Evolutionary conservation across 768 basidiomycete species (phyloP).

Genomic region (Filobasidium wieringae): DNA sequence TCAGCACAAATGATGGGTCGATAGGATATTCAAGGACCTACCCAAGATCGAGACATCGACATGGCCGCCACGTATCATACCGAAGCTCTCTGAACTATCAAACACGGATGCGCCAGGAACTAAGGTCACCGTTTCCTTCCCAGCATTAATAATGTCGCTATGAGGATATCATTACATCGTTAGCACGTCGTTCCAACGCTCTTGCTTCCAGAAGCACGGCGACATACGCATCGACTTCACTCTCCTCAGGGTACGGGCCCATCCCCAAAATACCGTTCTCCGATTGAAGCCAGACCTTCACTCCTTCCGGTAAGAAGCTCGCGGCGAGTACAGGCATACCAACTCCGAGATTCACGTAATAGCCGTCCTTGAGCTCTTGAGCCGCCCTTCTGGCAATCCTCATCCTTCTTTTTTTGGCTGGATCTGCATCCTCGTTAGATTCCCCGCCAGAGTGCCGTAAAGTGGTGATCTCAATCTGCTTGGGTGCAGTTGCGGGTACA

Average conservation of each 20-base stretch:
- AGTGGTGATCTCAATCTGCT: conserved; percentile 34
- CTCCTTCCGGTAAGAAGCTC: conserved; percentile 35
- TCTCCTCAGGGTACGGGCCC: conserved; percentile 41
- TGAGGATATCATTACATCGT: neutral
- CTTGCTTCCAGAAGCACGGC: neutral
- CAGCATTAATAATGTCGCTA: conserved; percentile 37
- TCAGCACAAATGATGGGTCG: too few relatives aligned
- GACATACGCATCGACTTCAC: conserved; percentile 38
- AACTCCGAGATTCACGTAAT: conserved; percentile 41
- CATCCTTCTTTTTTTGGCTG: conserved; percentile 18
- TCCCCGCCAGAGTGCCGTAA: conserved; percentile 18
- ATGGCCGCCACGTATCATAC: conserved; percentile 96
- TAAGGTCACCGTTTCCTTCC: conserved; percentile 53
- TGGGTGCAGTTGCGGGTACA: conserved; percentile 29
- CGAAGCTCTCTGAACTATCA: conserved; percentile 87
- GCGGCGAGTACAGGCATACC: conserved; percentile 42
- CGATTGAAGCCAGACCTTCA: conserved; percentile 40
- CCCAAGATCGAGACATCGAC: conserved; percentile 88
- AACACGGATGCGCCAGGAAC: conserved; percentile 85
- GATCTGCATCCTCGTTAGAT: neutral
- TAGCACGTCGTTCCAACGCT: neutral
- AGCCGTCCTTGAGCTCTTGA: conserved; percentile 34
- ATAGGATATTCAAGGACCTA: neutral
- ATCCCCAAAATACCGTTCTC: conserved; percentile 43
- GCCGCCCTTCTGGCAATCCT: conserved; percentile 34